A percentile compares a stretch with the other conserved stretches of the same genome.
Evolutionary conservation across 371 early-diverging fungal genomes (phyloP).

Genomic region (Thermomucor indicae-seudaticae): DNA sequence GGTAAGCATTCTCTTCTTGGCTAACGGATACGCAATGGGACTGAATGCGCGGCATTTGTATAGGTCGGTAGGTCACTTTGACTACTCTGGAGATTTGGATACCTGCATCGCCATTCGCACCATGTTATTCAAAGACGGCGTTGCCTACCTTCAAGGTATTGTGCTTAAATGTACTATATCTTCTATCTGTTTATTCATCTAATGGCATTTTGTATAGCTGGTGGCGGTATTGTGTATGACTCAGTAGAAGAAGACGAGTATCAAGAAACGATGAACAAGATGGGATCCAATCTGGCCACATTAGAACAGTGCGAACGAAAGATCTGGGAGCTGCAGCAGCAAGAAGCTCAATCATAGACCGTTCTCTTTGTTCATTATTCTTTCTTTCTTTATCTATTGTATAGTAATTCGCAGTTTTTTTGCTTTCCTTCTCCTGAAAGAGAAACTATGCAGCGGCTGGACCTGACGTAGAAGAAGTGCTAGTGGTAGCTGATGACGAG

Average conservation of each 20-base stretch:
- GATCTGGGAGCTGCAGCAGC: conserved; percentile 40
- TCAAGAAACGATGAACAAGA: conserved; percentile 93
- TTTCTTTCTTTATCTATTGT: not conserved
- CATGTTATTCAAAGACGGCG: conserved; percentile 93
- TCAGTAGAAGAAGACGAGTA: conserved; percentile 89
- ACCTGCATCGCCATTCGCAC: conserved; percentile 97
- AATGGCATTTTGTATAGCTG: conserved; percentile 27
- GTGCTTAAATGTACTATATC: not conserved
- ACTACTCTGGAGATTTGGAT: conserved; percentile 88
- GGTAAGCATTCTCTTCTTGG: conserved; percentile 32
- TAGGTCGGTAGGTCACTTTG: conserved; percentile 89
- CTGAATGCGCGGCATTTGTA: not conserved
- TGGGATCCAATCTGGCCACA: conserved; percentile 85
- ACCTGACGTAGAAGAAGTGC: too few relatives aligned
- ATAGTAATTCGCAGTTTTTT: not conserved
- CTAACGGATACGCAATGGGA: not conserved
- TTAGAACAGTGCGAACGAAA: conserved; percentile 76
- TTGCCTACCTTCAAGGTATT: conserved; percentile 86
- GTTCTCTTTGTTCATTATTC: not conserved
- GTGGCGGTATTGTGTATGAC: conserved; percentile 96
- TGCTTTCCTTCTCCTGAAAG: too few relatives aligned
- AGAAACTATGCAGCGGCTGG: too few relatives aligned
- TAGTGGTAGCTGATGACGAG: too few relatives aligned
- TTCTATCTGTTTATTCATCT: not conserved
- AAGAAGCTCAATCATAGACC: not conserved